Conservation (phyloP, 371 early-diverging fungal species). For the Neoconidiobolus thromboides region DNA sequence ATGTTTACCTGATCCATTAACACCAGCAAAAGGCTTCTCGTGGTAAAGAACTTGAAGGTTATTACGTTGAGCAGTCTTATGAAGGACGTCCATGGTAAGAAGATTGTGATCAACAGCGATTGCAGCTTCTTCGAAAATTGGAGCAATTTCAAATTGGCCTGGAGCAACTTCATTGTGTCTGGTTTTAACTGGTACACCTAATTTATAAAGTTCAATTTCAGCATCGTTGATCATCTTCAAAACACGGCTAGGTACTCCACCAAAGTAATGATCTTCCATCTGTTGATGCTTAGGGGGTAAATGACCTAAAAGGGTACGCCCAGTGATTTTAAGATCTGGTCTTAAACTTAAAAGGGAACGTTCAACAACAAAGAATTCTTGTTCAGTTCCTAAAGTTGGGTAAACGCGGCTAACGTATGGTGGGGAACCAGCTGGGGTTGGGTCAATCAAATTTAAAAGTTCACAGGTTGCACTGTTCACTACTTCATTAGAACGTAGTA, state of each 20-base stretch:
- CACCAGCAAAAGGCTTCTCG: slow-evolving; percentile 97
- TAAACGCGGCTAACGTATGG: slow-evolving; percentile 51
- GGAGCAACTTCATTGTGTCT: slow-evolving; percentile 99
- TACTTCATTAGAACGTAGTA: slow-evolving; percentile 76
- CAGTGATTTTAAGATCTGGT: slow-evolving; percentile 89
- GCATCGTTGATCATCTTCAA: slow-evolving; percentile 78
- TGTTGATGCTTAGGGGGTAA: slow-evolving; percentile 96
- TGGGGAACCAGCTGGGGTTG: slow-evolving; percentile 33
- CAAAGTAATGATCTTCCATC: slow-evolving; percentile 97
- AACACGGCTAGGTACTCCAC: slow-evolving; percentile 84
- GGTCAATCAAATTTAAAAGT: slow-evolving; percentile 50
- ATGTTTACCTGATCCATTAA: slow-evolving; percentile 97
- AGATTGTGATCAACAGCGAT: slow-evolving; percentile 97
- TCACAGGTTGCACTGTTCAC: slow-evolving; percentile 59
- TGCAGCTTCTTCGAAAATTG: slow-evolving; percentile 90
- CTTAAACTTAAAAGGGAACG: slow-evolving; percentile 74
- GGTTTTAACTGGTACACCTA: slow-evolving; percentile 96
- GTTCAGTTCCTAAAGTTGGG: slow-evolving; percentile 91
- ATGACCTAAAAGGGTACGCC: slow-evolving; percentile 82
- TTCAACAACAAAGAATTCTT: slow-evolving; percentile 96
- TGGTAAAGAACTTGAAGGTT: slow-evolving; percentile 92
- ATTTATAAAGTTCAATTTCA: slow-evolving; percentile 77
- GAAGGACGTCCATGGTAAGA: slow-evolving; percentile 89
- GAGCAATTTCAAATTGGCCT: slow-evolving; percentile 93
- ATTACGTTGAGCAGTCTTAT: slow-evolving; percentile 92